These are phyloP conservation scores for Candida albicans DNA, from an alignment of 1,139 yeast species.

Conservation along the genomic window DNA sequence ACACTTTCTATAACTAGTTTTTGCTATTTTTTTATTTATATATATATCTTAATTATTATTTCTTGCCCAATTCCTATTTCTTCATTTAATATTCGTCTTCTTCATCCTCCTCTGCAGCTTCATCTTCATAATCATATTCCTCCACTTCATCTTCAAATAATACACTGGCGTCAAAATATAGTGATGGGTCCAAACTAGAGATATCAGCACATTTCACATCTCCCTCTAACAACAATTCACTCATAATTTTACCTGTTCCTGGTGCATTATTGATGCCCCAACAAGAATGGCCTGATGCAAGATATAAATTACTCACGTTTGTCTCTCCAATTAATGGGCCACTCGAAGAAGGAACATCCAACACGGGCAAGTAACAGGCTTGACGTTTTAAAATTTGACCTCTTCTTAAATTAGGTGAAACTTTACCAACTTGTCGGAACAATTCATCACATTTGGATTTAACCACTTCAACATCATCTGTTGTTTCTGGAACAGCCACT, in stretches of 20 bases:
- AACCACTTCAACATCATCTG: conserved; percentile 90
- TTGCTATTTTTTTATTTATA: neutral
- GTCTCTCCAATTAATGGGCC: conserved; percentile 96
- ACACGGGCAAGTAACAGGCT: conserved; percentile 94
- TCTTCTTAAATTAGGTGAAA: conserved; percentile 67
- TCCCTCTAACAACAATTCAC: conserved; percentile 88
- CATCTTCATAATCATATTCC: conserved; percentile 19
- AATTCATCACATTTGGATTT: conserved; percentile 86
- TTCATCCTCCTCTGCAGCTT: conserved; percentile 5
- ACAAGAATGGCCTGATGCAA: conserved; percentile 94
- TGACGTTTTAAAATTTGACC: conserved; percentile 84
- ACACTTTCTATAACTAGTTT: conserved; percentile 2
- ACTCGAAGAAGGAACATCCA: conserved; percentile 86
- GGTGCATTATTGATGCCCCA: conserved; percentile 99
- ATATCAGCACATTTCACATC: conserved; percentile 74
- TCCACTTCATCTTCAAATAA: conserved; percentile 45
- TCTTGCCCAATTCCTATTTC: neutral
- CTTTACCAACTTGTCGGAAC: conserved; percentile 75
- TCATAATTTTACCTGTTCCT: conserved; percentile 89
- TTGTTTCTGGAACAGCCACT: conserved; percentile 88
- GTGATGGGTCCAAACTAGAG: conserved; percentile 77
- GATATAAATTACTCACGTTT: conserved; percentile 69
- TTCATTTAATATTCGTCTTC: conserved; percentile 4
- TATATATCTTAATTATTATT: neutral
- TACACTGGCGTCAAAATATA: conserved; percentile 76